Conservation (phyloP, 2,329 filamentous ascomycete genomes). For the Ophiostoma piceae region DNA sequence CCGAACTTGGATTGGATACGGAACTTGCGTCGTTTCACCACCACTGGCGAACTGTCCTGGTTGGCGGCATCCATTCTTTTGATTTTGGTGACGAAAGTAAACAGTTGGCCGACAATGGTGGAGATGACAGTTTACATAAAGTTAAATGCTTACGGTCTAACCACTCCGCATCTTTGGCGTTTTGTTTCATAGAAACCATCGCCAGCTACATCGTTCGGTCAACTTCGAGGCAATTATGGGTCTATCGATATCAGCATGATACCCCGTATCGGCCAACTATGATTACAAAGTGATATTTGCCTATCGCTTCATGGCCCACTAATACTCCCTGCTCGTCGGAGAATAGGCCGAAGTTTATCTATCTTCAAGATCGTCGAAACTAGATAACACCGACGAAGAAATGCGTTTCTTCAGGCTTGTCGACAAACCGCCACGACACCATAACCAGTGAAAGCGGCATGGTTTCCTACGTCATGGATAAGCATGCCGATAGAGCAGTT, state of each 20-base stretch:
- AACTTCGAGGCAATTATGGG: background rate
- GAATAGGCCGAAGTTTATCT: background rate
- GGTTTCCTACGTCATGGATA: too few species aligned
- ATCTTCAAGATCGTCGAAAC: background rate
- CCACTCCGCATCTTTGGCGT: background rate
- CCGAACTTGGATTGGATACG: constrained; percentile 26
- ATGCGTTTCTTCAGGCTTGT: too few species aligned
- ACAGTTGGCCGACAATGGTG: constrained; percentile 5
- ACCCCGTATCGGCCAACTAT: background rate
- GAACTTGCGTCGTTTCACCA: constrained; percentile 25
- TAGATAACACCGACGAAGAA: background rate
- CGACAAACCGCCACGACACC: too few species aligned
- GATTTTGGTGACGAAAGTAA: background rate
- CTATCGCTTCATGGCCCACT: background rate
- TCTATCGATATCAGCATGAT: background rate
- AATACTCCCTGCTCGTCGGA: background rate
- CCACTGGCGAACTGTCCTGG: constrained; percentile 33
- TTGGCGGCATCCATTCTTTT: background rate
- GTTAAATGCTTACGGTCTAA: background rate
- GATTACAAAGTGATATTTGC: background rate
- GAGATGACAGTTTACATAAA: background rate
- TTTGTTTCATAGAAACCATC: background rate
- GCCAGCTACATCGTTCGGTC: background rate
- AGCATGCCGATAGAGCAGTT: too few species aligned
- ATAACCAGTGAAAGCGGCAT: too few species aligned